Base-by-base conservation (phyloP, 2,329 filamentous ascomycete species). In the Pyrenophora tritici-repentis region DNA sequence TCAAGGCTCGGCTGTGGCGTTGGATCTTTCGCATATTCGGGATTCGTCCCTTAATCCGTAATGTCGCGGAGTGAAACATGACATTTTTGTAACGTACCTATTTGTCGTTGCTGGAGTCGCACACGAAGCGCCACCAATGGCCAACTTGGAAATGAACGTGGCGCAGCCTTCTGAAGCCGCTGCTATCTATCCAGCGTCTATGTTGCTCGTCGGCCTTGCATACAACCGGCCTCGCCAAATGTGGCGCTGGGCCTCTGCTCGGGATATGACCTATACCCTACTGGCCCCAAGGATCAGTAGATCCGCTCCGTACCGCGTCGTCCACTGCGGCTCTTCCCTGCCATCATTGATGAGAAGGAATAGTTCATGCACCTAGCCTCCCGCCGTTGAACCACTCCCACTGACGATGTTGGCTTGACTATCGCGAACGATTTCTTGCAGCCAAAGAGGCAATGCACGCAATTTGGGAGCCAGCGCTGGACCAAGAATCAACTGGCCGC, bases 401-500 rank as follows among this genome's bases (percentile, higher is more conserved):
- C 50, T 63, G 13, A 72, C 69, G 10, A 68, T 42, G 16, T 65
- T 53, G 26, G 69, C 66, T 49, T 66, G 58, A 31, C 56, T 58
- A 35, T 73, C 70, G 12, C 70, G 67, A 36, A 72, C 33, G 7
- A 65, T 16, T 47, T 73, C 71, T 45, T 73, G 70, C n/a, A 71
- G 26, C 71, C 71, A 73, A 18, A 53, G 52, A 6, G 71, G 71
- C 38, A 70, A 44, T 17, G 62, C 65, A 16, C 70, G 67, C 18
- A 72, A 33, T 13, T 57, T 59, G 8, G 68, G 51, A 12, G 58
- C 42, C 13, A 68, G 17, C 7, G 42, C 44, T 10, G 67, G 67
- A 8, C 73, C 73, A 20, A 79, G 50, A 24, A 78, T 61, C 32
- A 79, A 53, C 55, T 78, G 76, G 17, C 72, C 73, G 44, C 75